Evolutionary conservation across 345 rosid species (phyloP), one percentile per base, ranked within the genome.

Genomic region (Trapa bicornis): DNA sequence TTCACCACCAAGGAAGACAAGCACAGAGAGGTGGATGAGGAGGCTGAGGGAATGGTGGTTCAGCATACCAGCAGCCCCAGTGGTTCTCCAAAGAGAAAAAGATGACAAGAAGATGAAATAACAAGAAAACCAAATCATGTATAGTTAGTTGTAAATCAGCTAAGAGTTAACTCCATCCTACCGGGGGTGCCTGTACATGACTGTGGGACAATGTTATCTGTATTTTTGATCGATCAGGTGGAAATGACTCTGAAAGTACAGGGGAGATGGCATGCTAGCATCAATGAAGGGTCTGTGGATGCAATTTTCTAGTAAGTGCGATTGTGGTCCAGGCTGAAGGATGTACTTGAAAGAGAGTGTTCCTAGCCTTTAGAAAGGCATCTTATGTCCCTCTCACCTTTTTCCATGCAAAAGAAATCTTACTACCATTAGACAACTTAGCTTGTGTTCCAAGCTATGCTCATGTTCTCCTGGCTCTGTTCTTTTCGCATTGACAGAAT

Each of bases 11-110:
- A 78, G 97, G 70, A 84, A 71, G 80, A 86, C 80, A 9, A 84
- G 83, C 81, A 85, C 87, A 0, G 99, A 89, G 69, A 81, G 90
- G 80, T 76, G 79, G 75, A 69, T 75, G 75, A 84, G 99, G 79
- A 84, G 99, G 77, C 56, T 89, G 76, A 87, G 85, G 73, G 99
- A 91, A 68, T 95, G 99, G 96, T 95, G 99, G 99, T 89, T 87
- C 80, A 89, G 99, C 77, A 82, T 89, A 71, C 99, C 96, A 0
- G 97, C 97, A 1, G 97, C 97, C 69, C 96, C 96, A 0, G 95
- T 95, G 45, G 57, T 85, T 70, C 82, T 89, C 42, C 89, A 85
- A 67, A 84, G 82, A 75, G 91, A 85, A 8, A 84, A 74, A 64
- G 95, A 87, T 39, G 96, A 86, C 38, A 87, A 86, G 73, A 94